Evolutionary conservation across 2,329 filamentous ascomycete genomes (phyloP).

Genomic region (Alternaria sp.): DNA sequence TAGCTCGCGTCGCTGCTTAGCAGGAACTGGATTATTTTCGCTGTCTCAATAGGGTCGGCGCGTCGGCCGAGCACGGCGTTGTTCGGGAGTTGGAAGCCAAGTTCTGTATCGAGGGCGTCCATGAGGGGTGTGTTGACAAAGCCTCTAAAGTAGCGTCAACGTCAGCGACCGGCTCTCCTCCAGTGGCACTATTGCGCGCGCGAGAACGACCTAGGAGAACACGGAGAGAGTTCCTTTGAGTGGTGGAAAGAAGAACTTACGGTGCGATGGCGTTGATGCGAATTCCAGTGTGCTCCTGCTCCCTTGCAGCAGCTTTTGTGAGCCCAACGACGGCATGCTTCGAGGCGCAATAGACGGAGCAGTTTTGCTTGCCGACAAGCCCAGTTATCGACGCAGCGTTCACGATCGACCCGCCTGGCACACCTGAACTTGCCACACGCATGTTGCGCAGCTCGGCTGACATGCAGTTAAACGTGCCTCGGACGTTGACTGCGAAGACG

Average conservation of each 20-base stretch:
- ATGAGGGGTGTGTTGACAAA: constrained; percentile 25
- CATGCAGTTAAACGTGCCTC: constrained; percentile 42
- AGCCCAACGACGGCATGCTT: constrained; percentile 38
- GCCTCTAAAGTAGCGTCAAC: constrained; percentile 9
- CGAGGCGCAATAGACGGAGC: constrained; percentile 32
- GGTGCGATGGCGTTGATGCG: constrained; percentile 53
- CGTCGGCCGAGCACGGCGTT: constrained; percentile 15
- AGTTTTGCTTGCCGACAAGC: constrained; percentile 36
- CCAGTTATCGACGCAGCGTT: constrained; percentile 59
- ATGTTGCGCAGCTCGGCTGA: constrained; percentile 49
- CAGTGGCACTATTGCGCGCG: background rate
- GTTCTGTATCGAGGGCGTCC: background rate
- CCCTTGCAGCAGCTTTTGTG: constrained; percentile 48
- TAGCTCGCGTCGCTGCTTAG: constrained; percentile 25
- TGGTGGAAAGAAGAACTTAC: constrained; percentile 33
- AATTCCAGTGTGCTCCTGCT: constrained; percentile 28
- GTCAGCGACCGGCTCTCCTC: background rate
- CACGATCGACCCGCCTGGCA: constrained; percentile 37
- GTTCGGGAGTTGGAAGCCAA: constrained; percentile 11
- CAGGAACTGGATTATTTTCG: constrained; percentile 22
- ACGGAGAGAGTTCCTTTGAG: background rate
- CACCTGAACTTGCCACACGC: constrained; percentile 15
- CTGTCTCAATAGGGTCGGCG: constrained; percentile 19
- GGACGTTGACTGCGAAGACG: constrained; percentile 45
- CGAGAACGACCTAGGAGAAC: background rate